Evolutionary conservation across 129 eudicot genomes (phyloP).

Genomic region (Lactuca sativa): DNA sequence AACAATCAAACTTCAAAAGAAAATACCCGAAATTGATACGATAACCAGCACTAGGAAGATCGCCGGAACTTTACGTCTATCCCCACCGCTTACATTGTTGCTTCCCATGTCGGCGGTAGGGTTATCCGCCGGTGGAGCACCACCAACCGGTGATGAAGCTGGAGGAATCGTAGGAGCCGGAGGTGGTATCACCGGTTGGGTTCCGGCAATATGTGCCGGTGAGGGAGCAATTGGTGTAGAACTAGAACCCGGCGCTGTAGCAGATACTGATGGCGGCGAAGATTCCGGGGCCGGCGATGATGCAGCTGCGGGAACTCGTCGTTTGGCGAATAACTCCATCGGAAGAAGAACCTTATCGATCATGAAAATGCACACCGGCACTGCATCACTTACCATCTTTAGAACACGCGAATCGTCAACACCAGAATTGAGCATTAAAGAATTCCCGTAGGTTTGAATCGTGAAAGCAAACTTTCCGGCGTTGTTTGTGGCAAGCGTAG

Average conservation of each 20-base stretch:
- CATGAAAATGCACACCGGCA: slow-evolving; percentile 57
- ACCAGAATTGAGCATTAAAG: slow-evolving; percentile 56
- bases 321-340: slow-evolving; percentile 26
- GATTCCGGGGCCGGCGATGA: slow-evolving; percentile 52
- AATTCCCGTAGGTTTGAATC: slow-evolving; percentile 41
- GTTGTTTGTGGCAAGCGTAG: slow-evolving; percentile 64
- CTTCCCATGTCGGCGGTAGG: slow-evolving; percentile 25
- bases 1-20: slow-evolving; percentile 14
- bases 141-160: background rate
- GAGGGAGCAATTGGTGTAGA: slow-evolving; percentile 31
- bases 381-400: slow-evolving; percentile 43
- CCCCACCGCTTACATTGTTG: slow-evolving; percentile 24
- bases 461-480: slow-evolving; percentile 50
- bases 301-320: slow-evolving; percentile 41
- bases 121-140: slow-evolving; percentile 29
- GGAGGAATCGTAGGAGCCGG: slow-evolving; percentile 11
- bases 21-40: slow-evolving; percentile 36
- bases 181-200: slow-evolving; percentile 28
- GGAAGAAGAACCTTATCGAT: slow-evolving; percentile 67
- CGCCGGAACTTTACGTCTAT: slow-evolving; percentile 22
- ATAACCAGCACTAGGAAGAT: slow-evolving; percentile 19
- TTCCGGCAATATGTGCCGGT: slow-evolving; percentile 36
- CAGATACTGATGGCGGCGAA: slow-evolving; percentile 37
- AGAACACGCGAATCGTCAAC: slow-evolving; percentile 56
- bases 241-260: slow-evolving; percentile 18